Conservation (phyloP, 2,329 filamentous ascomycete genomes). For the Aspergillus niger region DNA sequence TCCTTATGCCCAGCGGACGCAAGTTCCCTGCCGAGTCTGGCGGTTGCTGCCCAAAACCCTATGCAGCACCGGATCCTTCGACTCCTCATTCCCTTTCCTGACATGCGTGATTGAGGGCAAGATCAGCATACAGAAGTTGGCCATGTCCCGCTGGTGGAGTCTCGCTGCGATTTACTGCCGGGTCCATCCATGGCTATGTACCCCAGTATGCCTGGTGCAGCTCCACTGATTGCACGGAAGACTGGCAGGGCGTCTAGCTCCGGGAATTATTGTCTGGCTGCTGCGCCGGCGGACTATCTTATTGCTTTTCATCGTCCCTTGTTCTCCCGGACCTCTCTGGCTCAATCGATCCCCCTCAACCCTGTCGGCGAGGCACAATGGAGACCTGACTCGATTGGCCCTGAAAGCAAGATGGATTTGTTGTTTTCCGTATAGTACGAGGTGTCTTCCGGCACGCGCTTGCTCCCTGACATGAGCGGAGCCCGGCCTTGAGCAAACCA, state of each 20-base stretch:
- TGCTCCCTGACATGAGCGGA: conserved; percentile 20
- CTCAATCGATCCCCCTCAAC: conserved; percentile 20
- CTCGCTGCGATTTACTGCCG: conserved; percentile 16
- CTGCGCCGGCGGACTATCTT: conserved; percentile 16
- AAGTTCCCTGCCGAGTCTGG: conserved; percentile 23
- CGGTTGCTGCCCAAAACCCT: conserved; percentile 30
- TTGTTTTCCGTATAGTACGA: conserved; percentile 18
- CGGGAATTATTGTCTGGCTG: conserved; percentile 17
- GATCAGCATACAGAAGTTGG: conserved; percentile 22
- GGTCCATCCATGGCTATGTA: conserved; percentile 19
- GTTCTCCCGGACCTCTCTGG: conserved; percentile 15
- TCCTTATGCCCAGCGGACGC: conserved; percentile 20
- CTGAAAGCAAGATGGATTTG: conserved; percentile 13
- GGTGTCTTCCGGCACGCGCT: conserved; percentile 18
- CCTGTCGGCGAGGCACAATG: conserved; percentile 16
- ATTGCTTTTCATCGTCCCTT: conserved; percentile 18
- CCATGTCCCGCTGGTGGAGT: conserved; percentile 18
- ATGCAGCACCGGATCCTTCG: conserved; percentile 18
- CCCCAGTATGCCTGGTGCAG: conserved; percentile 16
- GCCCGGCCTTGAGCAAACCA: conserved; percentile 8
- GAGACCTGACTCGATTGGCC: conserved; percentile 15
- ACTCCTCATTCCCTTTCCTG: conserved; percentile 16
- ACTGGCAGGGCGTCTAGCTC: conserved; percentile 16
- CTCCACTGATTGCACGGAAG: conserved; percentile 15
- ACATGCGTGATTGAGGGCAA: conserved; percentile 20